Evolutionary conservation across 1,284 basidiomycete species (phyloP).

Genomic region (Boletus smithii): DNA sequence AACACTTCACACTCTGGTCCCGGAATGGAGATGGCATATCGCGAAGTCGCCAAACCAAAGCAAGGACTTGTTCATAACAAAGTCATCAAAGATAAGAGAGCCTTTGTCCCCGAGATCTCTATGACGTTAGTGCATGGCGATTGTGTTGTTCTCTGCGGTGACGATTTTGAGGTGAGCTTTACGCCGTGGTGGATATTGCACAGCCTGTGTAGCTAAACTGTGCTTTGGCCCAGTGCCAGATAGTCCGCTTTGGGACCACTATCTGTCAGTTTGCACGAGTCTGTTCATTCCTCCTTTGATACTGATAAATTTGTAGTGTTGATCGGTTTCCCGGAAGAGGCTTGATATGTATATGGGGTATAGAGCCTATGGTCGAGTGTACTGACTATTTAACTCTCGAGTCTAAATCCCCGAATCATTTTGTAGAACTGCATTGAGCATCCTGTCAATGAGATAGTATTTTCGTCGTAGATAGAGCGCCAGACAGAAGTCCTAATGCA

Average conservation of each 20-base stretch:
- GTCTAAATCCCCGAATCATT: too few relatives aligned
- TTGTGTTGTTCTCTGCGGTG: conserved; percentile 46
- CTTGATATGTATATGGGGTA: conserved; percentile 3
- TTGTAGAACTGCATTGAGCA: too few relatives aligned
- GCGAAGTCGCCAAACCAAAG: conserved; percentile 8
- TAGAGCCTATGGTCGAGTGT: conserved; percentile 2
- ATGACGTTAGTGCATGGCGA: conserved; percentile 59
- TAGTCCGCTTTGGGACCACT: conserved; percentile 32
- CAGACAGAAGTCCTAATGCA: conserved; percentile 29
- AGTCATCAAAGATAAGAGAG: conserved; percentile 14
- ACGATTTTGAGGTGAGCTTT: conserved; percentile 50
- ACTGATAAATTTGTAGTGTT: conserved; percentile 24
- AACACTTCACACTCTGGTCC: neutral
- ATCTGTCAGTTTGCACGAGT: conserved; percentile 26
- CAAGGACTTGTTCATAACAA: conserved; percentile 11
- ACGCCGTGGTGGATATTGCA: neutral
- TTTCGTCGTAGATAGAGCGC: conserved; percentile 33
- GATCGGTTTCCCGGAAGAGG: conserved; percentile 21
- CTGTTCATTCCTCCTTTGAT: neutral
- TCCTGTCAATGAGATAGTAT: too few relatives aligned
- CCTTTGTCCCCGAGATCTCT: conserved; percentile 30
- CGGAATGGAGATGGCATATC: conserved; percentile 1
- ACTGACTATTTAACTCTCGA: neutral
- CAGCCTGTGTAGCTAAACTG: conserved; percentile 8
- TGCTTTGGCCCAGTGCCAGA: conserved; percentile 32